Conservation (phyloP, 129 eudicot species). For the Arctium lappa region DNA sequence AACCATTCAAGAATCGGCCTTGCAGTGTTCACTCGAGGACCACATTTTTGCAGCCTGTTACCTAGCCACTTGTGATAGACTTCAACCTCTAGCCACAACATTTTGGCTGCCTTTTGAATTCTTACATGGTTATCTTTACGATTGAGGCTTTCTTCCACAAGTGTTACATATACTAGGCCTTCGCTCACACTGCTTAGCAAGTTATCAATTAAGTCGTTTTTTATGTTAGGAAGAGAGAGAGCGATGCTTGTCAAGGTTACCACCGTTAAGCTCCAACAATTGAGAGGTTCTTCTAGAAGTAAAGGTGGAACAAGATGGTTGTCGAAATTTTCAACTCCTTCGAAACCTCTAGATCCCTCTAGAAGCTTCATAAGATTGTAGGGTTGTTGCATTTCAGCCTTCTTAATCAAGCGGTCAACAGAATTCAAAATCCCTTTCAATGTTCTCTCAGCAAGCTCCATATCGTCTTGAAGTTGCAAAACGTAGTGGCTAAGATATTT, state of each 20-base stretch:
- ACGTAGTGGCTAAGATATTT: not conserved
- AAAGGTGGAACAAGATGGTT: conserved; percentile 7
- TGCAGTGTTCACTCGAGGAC: not conserved
- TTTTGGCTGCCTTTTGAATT: conserved; percentile 1
- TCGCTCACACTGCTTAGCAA: conserved; percentile 22
- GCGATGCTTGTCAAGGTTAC: conserved; percentile 24
- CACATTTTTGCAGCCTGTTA: not conserved
- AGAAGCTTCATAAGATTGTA: conserved; percentile 10
- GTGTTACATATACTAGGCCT: conserved; percentile 22
- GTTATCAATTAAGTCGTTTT: not conserved
- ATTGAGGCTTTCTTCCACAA: conserved; percentile 19
- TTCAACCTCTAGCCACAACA: conserved; percentile 24
- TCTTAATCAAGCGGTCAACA: not conserved
- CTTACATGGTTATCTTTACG: not conserved
- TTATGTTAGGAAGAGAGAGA: conserved; percentile 15
- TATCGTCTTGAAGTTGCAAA: conserved; percentile 19
- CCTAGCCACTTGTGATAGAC: conserved; percentile 3
- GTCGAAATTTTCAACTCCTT: conserved; percentile 14
- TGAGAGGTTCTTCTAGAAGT: not conserved
- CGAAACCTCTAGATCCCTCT: conserved; percentile 4
- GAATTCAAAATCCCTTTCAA: not conserved
- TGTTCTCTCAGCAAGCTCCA: conserved; percentile 4
- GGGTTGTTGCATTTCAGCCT: conserved; percentile 15
- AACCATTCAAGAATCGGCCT: not conserved
- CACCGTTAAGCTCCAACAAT: conserved; percentile 25